phyloP scores from a whole-genome alignment of 2,329 filamentous ascomycete genomes.

The Diplodia seriata region DNA sequence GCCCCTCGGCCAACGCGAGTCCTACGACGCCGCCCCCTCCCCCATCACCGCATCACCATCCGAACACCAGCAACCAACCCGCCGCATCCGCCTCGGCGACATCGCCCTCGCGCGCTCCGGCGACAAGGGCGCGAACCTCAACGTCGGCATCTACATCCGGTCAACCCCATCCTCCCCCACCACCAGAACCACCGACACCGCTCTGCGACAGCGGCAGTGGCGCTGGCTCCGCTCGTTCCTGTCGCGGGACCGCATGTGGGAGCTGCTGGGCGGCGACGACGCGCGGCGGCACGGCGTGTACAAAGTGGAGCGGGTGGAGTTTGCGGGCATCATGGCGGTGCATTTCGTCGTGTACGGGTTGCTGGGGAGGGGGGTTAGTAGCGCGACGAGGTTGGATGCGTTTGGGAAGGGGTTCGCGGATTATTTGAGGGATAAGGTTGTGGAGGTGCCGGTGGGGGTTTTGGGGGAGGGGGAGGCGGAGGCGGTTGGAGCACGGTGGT shows the following conservation, averaged over 20 bases:
- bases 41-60: too few species aligned
- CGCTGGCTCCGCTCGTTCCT: conserved; percentile 51
- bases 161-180: conserved; percentile 32
- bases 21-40: conserved; percentile 40
- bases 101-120: conserved; percentile 53
- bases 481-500: too few species aligned
- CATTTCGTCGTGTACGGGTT: conserved; percentile 58
- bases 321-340: conserved; percentile 54
- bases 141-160: conserved; percentile 45
- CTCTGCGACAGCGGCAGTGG: conserved; percentile 47
- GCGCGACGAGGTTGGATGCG: conserved; percentile 52
- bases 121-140: conserved; percentile 42
- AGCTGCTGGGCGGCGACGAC: conserved; percentile 56
- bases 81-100: conserved; percentile 51
- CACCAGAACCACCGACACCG: too few species aligned
- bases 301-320: conserved; percentile 59
- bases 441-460: conserved; percentile 49
- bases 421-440: conserved; percentile 55
- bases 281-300: conserved; percentile 42
- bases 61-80: not conserved
- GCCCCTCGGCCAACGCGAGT: conserved; percentile 35
- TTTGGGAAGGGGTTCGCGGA: conserved; percentile 59
- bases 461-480: conserved; percentile 27
- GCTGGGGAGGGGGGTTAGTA: conserved; percentile 56
- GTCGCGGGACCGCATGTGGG: conserved; percentile 45